These are phyloP conservation scores for Kondoa subrosea DNA, from an alignment of 768 basidiomycete species.

Conservation along the genomic window DNA sequence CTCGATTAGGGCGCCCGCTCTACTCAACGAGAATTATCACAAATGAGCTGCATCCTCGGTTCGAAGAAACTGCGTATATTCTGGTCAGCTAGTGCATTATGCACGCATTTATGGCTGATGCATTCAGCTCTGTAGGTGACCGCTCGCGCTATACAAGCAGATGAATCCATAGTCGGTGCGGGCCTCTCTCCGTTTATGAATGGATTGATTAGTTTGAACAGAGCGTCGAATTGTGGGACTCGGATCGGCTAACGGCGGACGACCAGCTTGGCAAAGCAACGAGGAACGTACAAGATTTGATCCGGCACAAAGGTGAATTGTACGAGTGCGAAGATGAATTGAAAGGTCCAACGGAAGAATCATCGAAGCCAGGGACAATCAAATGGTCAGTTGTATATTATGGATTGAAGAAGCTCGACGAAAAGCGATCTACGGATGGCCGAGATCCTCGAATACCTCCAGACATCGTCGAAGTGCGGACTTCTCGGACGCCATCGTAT, in stretches of 20 bases:
- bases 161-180: slow-evolving; percentile 46
- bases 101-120: no score
- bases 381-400: slow-evolving; percentile 38
- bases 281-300: neutral
- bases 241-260: slow-evolving; percentile 36
- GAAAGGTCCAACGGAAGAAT: neutral
- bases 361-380: neutral
- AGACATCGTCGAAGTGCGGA: slow-evolving; percentile 28
- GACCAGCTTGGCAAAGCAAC: neutral
- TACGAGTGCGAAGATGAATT: neutral
- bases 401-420: slow-evolving; percentile 39
- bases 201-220: no score
- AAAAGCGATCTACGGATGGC: slow-evolving; percentile 35
- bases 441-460: slow-evolving; percentile 28
- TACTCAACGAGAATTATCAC: slow-evolving; percentile 54
- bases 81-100: no score
- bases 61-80: slow-evolving; percentile 50
- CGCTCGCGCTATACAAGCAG: slow-evolving; percentile 47
- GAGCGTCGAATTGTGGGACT: slow-evolving; percentile 68
- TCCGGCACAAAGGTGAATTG: neutral
- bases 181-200: no score
- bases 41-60: slow-evolving; percentile 39
- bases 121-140: no score
- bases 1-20: slow-evolving; percentile 40
- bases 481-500: no score